Percentiles rank a stretch among this genome's conserved stretches.
Conservation (phyloP, 345 rosid genomes). For the Acer negundo region DNA sequence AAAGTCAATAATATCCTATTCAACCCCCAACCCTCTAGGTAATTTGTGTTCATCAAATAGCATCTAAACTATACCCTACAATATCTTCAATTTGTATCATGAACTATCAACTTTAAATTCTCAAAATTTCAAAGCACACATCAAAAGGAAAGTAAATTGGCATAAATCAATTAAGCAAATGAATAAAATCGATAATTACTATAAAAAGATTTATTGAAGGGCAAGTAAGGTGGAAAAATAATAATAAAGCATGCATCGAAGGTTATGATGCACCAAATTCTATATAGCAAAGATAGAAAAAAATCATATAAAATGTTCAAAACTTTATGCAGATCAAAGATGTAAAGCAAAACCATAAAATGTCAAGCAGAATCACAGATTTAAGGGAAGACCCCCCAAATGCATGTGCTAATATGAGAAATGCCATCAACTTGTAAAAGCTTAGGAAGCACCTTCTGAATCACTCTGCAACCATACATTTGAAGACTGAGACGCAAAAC, state of each 20-base stretch:
- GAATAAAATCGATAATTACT: background rate
- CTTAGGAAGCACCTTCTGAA: conserved; percentile 71
- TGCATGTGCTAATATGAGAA: background rate
- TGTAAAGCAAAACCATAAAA: background rate
- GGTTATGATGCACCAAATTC: background rate
- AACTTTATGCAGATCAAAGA: background rate
- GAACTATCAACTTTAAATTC: background rate
- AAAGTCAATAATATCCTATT: conserved; percentile 5
- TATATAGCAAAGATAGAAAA: background rate
- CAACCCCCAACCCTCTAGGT: background rate
- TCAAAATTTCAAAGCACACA: background rate
- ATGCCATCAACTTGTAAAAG: background rate
- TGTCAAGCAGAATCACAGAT: conserved; percentile 2
- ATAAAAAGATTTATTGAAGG: background rate
- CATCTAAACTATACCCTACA: background rate
- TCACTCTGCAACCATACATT: conserved; percentile 99
- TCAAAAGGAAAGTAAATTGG: background rate
- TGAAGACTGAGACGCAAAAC: conserved; percentile 89
- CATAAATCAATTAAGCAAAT: background rate
- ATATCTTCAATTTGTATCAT: background rate
- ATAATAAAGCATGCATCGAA: background rate
- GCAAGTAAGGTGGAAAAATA: background rate
- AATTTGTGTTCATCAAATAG: background rate
- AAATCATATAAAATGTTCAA: background rate
- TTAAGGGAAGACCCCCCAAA: background rate